These are phyloP conservation scores for Limnanthes douglasii DNA, from an alignment of 345 rosid species.

Conservation along the genomic window DNA sequence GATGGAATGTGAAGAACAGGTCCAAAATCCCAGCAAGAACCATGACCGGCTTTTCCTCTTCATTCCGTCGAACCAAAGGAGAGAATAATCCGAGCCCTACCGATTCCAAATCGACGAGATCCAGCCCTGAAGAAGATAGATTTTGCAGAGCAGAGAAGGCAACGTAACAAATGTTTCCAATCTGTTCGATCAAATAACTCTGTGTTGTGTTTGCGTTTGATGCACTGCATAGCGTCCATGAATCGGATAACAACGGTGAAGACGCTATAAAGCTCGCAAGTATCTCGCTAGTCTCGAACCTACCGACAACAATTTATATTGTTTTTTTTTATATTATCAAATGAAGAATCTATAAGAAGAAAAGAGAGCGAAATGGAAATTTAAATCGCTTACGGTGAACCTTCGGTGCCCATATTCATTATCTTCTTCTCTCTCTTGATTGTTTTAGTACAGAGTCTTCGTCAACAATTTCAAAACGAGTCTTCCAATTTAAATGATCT, in stretches of 20 bases:
- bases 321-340: too few relatives aligned
- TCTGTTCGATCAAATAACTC: slow-evolving; percentile 12
- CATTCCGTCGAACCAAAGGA: slow-evolving; percentile 12
- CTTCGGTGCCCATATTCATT: too few relatives aligned
- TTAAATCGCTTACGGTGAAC: too few relatives aligned
- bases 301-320: too few relatives aligned
- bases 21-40: slow-evolving; percentile 27
- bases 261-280: slow-evolving; percentile 44
- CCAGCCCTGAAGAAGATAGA: too few relatives aligned
- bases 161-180: slow-evolving; percentile 28
- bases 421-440: too few relatives aligned
- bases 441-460: too few relatives aligned
- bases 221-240: slow-evolving; percentile 43
- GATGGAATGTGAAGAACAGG: slow-evolving; percentile 17
- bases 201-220: slow-evolving; percentile 10
- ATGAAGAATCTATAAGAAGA: too few relatives aligned
- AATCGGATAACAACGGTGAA: slow-evolving; percentile 28
- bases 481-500: too few relatives aligned
- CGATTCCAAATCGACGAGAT: slow-evolving; percentile 6
- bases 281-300: slow-evolving; percentile 76
- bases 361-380: too few relatives aligned
- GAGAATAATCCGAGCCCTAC: slow-evolving; percentile 14
- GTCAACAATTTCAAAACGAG: too few relatives aligned
- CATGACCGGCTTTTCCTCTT: slow-evolving; percentile 32
- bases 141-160: slow-evolving; percentile 30